Conservation (phyloP, 2,329 filamentous ascomycete genomes). For the Septoria linicola region DNA sequence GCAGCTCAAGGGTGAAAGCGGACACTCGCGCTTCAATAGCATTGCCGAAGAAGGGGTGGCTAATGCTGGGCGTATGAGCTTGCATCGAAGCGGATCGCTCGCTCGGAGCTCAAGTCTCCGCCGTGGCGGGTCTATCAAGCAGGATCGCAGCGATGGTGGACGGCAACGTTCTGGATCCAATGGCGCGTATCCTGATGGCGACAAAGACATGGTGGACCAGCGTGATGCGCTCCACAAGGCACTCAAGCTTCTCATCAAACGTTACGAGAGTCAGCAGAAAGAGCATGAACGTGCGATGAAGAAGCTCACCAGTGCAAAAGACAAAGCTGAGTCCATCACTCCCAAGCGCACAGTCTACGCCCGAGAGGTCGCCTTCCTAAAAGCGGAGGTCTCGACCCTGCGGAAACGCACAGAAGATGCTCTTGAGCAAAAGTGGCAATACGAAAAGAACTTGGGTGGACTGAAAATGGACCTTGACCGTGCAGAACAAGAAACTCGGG, state of each 20-base stretch:
- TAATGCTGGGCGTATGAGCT: constrained; percentile 37
- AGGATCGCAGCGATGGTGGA: constrained; percentile 38
- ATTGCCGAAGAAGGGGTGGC: constrained; percentile 59
- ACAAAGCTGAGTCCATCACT: constrained; percentile 65
- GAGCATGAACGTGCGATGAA: constrained; percentile 80
- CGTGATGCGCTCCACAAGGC: constrained; percentile 88
- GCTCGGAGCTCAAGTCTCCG: constrained; percentile 51
- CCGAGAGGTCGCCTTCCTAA: constrained; percentile 73
- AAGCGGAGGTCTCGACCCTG: constrained; percentile 80
- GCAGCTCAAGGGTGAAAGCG: constrained; percentile 56
- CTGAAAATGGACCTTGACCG: constrained; percentile 96
- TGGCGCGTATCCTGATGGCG: constrained; percentile 38
- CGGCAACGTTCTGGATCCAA: constrained; percentile 48
- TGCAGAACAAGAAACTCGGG: constrained; percentile 86
- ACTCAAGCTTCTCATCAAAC: constrained; percentile 77
- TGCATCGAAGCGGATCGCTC: constrained; percentile 56
- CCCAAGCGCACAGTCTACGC: constrained; percentile 78
- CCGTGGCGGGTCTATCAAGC: constrained; percentile 36
- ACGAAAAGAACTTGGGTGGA: constrained; percentile 82
- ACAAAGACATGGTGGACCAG: constrained; percentile 92
- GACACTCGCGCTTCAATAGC: constrained; percentile 52
- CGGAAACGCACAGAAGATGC: constrained; percentile 88
- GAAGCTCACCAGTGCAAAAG: constrained; percentile 73
- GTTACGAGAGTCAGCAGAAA: constrained; percentile 79
- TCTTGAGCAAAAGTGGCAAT: constrained; percentile 92